Evolutionary conservation across 2,329 filamentous ascomycete species (phyloP).

Genomic region (Stemphylium lycopersici): DNA sequence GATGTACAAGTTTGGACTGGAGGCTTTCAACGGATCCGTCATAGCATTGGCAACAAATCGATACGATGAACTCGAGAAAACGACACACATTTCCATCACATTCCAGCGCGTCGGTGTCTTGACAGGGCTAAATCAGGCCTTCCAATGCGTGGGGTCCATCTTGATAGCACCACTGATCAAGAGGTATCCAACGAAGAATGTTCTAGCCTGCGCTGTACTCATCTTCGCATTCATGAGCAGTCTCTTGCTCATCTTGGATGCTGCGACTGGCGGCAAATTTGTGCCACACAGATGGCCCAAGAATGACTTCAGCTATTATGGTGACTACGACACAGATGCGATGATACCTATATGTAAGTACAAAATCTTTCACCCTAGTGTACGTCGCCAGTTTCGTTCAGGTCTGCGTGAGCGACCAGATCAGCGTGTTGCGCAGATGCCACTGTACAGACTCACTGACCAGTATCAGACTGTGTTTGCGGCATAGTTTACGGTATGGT

Average conservation of each 20-base stretch:
- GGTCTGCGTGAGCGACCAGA: no score
- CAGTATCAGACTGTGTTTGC: constrained; percentile 27
- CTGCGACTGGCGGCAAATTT: constrained; percentile 56
- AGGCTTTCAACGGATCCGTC: constrained; percentile 60
- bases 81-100: constrained; percentile 46
- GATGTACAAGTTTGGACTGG: constrained; percentile 60
- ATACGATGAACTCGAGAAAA: constrained; percentile 54
- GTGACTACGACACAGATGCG: constrained; percentile 56
- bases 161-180: constrained; percentile 59
- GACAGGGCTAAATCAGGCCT: constrained; percentile 58
- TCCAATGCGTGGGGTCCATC: constrained; percentile 59
- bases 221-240: constrained; percentile 57
- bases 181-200: constrained; percentile 55
- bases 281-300: constrained; percentile 42
- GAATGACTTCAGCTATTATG: constrained; percentile 55
- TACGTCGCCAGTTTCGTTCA: not conserved
- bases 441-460: constrained; percentile 12
- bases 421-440: not conserved
- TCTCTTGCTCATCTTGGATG: constrained; percentile 57
- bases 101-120: constrained; percentile 57
- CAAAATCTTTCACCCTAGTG: not conserved
- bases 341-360: constrained; percentile 57
- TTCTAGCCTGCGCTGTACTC: constrained; percentile 53
- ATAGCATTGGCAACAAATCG: constrained; percentile 58
- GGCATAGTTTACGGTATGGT: constrained; percentile 54